Evolutionary conservation across 2,329 filamentous ascomycete species (phyloP).

Genomic region (Nemania sp.): DNA sequence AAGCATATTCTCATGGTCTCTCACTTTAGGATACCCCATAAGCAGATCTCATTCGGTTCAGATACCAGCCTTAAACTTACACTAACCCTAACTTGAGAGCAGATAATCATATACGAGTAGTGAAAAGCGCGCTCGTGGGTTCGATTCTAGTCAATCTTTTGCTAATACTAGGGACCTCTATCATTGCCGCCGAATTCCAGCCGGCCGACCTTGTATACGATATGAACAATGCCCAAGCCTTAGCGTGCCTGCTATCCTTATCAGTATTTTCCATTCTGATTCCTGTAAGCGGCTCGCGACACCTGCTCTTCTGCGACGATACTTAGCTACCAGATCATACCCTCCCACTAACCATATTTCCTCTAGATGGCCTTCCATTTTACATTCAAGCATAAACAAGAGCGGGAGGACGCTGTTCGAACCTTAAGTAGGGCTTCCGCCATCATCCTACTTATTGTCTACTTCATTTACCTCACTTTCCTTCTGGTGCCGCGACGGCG

Average conservation of each 20-base stretch:
- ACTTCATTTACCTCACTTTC: slow-evolving; percentile 31
- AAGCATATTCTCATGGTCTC: slow-evolving; percentile 19
- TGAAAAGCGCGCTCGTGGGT: slow-evolving; percentile 87
- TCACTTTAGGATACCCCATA: neutral
- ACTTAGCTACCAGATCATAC: neutral
- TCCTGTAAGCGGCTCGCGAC: slow-evolving; percentile 23
- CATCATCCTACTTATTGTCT: slow-evolving; percentile 30
- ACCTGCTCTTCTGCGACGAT: slow-evolving; percentile 13
- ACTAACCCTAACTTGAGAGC: slow-evolving; percentile 38
- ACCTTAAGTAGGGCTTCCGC: slow-evolving; percentile 30
- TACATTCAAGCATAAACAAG: slow-evolving; percentile 22
- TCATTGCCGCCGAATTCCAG: slow-evolving; percentile 66
- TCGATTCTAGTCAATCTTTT: slow-evolving; percentile 89
- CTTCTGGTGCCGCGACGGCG: slow-evolving; percentile 25
- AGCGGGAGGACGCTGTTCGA: slow-evolving; percentile 27
- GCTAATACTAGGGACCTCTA: slow-evolving; percentile 89
- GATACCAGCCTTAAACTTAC: neutral
- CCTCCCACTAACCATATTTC: slow-evolving; percentile 8
- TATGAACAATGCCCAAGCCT: slow-evolving; percentile 35
- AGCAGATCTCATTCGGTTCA: neutral
- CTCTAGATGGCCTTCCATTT: slow-evolving; percentile 35
- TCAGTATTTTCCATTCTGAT: slow-evolving; percentile 35
- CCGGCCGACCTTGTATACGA: slow-evolving; percentile 30
- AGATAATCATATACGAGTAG: slow-evolving; percentile 83
- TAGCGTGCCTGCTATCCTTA: slow-evolving; percentile 34